Evolutionary conservation across 495 filamentous ascomycete species (phyloP).

Genomic region (Aspergillus nidulans): DNA sequence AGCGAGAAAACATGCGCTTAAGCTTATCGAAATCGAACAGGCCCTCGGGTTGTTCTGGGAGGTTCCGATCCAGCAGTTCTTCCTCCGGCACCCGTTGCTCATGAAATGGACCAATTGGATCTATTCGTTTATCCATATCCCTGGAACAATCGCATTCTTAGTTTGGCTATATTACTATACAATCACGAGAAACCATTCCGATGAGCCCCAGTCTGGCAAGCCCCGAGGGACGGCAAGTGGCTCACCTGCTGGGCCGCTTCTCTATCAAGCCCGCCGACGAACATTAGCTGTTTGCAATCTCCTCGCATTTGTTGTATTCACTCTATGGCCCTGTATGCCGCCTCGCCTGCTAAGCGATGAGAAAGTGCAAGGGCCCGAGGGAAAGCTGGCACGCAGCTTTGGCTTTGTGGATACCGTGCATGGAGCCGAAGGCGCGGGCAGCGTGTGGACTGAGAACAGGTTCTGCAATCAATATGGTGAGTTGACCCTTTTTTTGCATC

Average conservation of each 20-base stretch:
- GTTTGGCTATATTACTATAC: constrained; percentile 66
- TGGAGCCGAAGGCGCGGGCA: constrained; percentile 54
- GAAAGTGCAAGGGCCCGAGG: constrained; percentile 36
- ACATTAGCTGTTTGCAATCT: constrained; percentile 73
- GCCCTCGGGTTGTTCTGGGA: constrained; percentile 54
- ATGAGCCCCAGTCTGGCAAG: constrained; percentile 35
- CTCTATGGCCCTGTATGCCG: constrained; percentile 77
- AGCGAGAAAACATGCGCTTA: constrained; percentile 54
- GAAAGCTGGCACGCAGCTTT: constrained; percentile 50
- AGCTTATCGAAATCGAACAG: constrained; percentile 53
- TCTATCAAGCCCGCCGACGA: constrained; percentile 59
- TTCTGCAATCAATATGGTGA: constrained; percentile 63
- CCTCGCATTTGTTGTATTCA: constrained; percentile 73
- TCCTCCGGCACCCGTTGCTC: constrained; percentile 38
- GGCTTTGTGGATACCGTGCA: constrained; percentile 77
- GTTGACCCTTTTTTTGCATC: constrained; percentile 3
- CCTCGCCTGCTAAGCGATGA: constrained; percentile 62
- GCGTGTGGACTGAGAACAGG: constrained; percentile 69
- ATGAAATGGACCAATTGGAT: constrained; percentile 57
- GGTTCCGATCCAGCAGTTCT: constrained; percentile 49
- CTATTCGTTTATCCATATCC: constrained; percentile 81
- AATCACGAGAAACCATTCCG: constrained; percentile 43
- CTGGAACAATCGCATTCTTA: constrained; percentile 68
- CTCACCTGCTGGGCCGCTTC: constrained; percentile 42
- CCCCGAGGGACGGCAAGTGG: constrained; percentile 28